Percentiles rank a stretch among this genome's conserved stretches.
Conservation (phyloP, 371 early-diverging fungal genomes). For the Nosema muscidifuracis region DNA sequence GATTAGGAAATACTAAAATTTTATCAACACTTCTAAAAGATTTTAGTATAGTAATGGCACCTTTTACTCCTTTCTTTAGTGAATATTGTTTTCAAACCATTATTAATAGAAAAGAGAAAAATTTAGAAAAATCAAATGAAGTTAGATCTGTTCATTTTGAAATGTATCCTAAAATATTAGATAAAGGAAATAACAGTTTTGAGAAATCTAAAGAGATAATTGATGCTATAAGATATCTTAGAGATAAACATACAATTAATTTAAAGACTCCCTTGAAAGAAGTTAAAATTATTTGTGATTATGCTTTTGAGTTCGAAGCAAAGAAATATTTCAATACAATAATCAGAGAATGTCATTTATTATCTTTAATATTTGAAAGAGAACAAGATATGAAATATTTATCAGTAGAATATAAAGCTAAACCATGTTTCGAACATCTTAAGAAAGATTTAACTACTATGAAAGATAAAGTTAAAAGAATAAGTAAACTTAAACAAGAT, state of each 20-base stretch:
- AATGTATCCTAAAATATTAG: conserved; percentile 33
- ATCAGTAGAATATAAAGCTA: conserved; percentile 32
- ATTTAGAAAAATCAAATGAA: background rate
- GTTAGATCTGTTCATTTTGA: conserved; percentile 57
- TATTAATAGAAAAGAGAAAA: conserved; percentile 51
- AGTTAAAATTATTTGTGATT: conserved; percentile 78
- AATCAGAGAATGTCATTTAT: conserved; percentile 56
- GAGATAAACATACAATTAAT: conserved; percentile 83
- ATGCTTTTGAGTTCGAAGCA: conserved; percentile 76
- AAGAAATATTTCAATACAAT: conserved; percentile 68
- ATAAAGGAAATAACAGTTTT: conserved; percentile 42
- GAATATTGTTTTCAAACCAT: conserved; percentile 90
- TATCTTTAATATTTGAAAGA: conserved; percentile 31
- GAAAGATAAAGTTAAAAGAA: conserved; percentile 47
- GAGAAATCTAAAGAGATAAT: conserved; percentile 70
- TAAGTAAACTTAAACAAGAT: conserved; percentile 26
- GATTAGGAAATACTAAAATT: conserved; percentile 78
- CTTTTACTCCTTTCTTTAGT: conserved; percentile 94
- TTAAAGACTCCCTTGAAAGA: conserved; percentile 92
- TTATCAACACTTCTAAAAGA: conserved; percentile 84
- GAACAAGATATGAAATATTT: conserved; percentile 4
- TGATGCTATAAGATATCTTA: conserved; percentile 81
- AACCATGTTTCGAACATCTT: conserved; percentile 55
- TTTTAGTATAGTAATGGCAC: conserved; percentile 83
- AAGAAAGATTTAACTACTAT: conserved; percentile 45